phyloP scores from a whole-genome alignment of 768 basidiomycete species.

The Mrakia frigida region DNA sequence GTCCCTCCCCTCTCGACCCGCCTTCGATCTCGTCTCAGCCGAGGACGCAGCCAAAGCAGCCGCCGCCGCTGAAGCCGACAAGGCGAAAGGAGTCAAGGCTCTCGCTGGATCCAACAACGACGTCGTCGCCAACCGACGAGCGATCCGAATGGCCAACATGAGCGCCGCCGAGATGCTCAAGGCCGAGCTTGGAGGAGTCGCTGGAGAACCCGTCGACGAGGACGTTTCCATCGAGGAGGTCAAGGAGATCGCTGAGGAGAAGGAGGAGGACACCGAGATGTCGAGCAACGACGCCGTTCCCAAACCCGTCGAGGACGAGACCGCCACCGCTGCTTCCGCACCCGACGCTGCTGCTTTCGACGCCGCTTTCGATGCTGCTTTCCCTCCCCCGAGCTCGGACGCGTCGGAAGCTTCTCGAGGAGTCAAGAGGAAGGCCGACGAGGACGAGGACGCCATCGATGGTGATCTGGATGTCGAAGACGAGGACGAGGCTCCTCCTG shows the following conservation, averaged over 20 bases:
- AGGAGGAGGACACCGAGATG: constrained; percentile 25
- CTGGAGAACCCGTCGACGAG: constrained; percentile 25
- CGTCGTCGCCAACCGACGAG: constrained; percentile 80
- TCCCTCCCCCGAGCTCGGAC: constrained; percentile 24
- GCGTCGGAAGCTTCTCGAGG: constrained; percentile 38
- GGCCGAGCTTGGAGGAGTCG: constrained; percentile 64
- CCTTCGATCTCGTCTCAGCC: constrained; percentile 59
- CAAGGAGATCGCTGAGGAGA: constrained; percentile 17
- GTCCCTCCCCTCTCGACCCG: constrained; percentile 61
- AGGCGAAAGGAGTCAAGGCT: constrained; percentile 35
- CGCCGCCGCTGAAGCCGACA: constrained; percentile 33
- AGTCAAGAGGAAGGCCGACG: constrained; percentile 52
- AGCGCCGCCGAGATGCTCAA: constrained; percentile 90
- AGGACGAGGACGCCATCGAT: constrained; percentile 36
- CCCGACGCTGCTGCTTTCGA: constrained; percentile 19
- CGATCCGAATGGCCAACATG: constrained; percentile 93
- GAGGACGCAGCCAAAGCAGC: constrained; percentile 8
- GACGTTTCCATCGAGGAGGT: constrained; percentile 13
- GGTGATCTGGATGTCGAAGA: constrained; percentile 35
- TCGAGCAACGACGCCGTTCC: constrained; percentile 1
- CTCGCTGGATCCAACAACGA: constrained; percentile 78
- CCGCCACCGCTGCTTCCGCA: not conserved
- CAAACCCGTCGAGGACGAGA: not conserved
- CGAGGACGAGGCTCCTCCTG: constrained; percentile 39
- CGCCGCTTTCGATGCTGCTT: constrained; percentile 22